Conservation (phyloP, 257 asterid genomes). For the Fraxinus anomala region DNA sequence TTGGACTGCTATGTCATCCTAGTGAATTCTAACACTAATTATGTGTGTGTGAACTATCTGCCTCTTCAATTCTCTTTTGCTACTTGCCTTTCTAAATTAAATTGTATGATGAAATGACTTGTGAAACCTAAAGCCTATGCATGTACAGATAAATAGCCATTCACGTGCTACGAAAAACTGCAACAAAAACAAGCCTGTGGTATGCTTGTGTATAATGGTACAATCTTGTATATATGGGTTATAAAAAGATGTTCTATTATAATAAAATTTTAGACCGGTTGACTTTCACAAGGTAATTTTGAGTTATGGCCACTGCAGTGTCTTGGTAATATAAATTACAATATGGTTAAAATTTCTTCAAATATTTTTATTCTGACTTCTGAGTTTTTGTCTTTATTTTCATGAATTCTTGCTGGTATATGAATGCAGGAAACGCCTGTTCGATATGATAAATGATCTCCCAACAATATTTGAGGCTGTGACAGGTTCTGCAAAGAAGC, state of each 20-base stretch:
- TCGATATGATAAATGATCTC: conserved; percentile 43
- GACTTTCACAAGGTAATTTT: conserved; percentile 19
- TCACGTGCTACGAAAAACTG: background rate
- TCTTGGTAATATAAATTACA: too few relatives aligned
- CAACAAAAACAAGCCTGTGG: conserved; percentile 10
- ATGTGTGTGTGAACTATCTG: background rate
- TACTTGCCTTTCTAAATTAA: background rate
- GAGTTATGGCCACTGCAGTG: background rate
- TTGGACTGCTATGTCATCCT: background rate
- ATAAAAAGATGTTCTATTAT: conserved; percentile 22
- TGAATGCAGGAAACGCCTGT: conserved; percentile 35
- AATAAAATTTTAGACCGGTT: conserved; percentile 20
- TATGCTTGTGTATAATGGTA: conserved; percentile 26
- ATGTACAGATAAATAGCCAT: background rate
- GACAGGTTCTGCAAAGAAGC: conserved; percentile 36
- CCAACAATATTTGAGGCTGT: conserved; percentile 43
- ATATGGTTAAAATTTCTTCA: too few relatives aligned
- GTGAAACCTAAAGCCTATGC: background rate
- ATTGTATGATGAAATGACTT: conserved; percentile 11
- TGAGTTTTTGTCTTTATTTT: background rate
- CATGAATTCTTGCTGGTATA: background rate
- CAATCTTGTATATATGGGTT: conserved; percentile 25
- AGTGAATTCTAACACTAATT: conserved; percentile 10
- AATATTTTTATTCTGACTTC: background rate
- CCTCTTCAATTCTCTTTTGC: conserved; percentile 1